Percentiles rank a stretch among this genome's conserved stretches.
Evolutionary conservation across 2,329 filamentous ascomycete species (phyloP).

Genomic region (Exophiala lecanii-corni): DNA sequence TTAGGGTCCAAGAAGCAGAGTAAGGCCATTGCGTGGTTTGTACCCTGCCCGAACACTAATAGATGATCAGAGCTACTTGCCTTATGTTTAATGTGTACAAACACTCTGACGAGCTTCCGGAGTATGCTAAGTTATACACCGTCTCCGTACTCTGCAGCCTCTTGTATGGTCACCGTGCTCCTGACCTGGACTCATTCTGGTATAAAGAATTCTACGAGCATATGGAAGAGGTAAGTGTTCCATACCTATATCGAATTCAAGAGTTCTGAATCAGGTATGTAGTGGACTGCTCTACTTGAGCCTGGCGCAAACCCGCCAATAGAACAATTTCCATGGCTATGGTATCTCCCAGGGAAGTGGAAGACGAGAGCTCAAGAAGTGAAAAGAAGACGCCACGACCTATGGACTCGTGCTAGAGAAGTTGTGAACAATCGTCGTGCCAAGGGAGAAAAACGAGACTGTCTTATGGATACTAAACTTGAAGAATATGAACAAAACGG

Average conservation of each 20-base stretch:
- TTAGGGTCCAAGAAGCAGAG: conserved; percentile 22
- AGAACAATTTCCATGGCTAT: conserved; percentile 8
- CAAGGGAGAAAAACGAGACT: conserved; percentile 9
- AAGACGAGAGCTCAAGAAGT: conserved; percentile 10
- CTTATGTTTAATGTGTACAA: conserved; percentile 13
- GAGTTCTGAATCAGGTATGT: neutral
- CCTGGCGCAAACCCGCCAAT: conserved; percentile 16
- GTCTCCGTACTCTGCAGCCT: conserved; percentile 7
- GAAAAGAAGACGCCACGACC: neutral
- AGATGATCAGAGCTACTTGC: conserved; percentile 5
- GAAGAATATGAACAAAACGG: conserved; percentile 23
- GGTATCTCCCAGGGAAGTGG: conserved; percentile 16
- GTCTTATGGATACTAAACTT: conserved; percentile 14
- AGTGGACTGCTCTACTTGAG: conserved; percentile 13
- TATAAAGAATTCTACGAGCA: conserved; percentile 18
- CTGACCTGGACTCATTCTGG: conserved; percentile 14
- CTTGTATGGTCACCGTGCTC: conserved; percentile 10
- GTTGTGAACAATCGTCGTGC: conserved; percentile 6
- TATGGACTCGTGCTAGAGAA: conserved; percentile 7
- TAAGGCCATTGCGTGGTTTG: conserved; percentile 4
- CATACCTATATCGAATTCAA: neutral
- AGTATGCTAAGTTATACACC: conserved; percentile 13
- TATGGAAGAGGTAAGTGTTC: conserved; percentile 9
- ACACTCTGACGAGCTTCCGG: conserved; percentile 6
- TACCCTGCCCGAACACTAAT: neutral